A percentile compares a stretch with the other conserved stretches of the same genome.
Conservation (phyloP, 2,329 filamentous ascomycete genomes). For the Apiospora koreana region DNA sequence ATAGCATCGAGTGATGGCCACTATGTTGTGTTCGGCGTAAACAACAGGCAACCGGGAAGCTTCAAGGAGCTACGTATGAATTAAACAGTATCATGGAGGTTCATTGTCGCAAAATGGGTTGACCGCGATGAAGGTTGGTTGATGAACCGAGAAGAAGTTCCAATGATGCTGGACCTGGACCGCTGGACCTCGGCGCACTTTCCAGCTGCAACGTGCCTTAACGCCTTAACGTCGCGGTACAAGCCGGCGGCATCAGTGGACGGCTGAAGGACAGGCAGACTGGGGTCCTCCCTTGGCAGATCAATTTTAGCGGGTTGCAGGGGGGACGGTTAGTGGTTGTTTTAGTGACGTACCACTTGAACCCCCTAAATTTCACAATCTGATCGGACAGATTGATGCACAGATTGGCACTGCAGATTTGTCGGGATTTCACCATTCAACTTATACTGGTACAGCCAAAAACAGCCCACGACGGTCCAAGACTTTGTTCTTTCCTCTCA, state of each 20-base stretch:
- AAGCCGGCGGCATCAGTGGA: no score
- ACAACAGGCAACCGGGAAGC: background rate
- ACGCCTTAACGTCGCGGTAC: background rate
- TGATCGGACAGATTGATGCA: background rate
- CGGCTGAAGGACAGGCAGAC: background rate
- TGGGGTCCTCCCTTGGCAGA: background rate
- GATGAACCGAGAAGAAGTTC: background rate
- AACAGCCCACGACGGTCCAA: background rate
- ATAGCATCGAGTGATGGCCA: background rate
- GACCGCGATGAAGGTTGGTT: background rate
- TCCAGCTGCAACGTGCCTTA: background rate
- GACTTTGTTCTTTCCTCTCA: background rate
- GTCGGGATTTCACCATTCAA: background rate
- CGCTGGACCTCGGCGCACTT: slow-evolving; percentile 6
- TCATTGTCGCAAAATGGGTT: background rate
- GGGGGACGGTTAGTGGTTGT: background rate
- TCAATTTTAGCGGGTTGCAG: background rate
- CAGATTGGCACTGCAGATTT: background rate
- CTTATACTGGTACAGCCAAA: background rate
- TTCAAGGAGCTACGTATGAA: background rate
- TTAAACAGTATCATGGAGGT: background rate
- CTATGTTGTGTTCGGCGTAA: background rate
- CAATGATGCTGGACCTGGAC: background rate
- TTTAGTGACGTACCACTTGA: slow-evolving; percentile 5
- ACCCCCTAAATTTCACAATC: background rate